Percentiles rank a stretch among this genome's conserved stretches.
Evolutionary conservation across 305 asterid genomes (phyloP).

Genomic region (Petunia hybrid): DNA sequence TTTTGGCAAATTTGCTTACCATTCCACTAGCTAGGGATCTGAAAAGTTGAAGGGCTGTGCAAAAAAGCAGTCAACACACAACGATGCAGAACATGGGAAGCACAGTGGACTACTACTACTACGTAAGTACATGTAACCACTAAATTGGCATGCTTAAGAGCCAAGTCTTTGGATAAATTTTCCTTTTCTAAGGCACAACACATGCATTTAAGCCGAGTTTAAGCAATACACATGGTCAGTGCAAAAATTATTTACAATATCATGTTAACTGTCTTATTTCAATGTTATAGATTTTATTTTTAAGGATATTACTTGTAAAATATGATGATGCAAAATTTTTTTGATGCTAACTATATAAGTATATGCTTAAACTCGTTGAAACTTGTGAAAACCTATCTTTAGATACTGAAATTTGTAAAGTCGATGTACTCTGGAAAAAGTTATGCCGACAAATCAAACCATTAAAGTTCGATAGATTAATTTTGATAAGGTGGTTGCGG

Average conservation of each 20-base stretch:
- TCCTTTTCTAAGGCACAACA: background rate
- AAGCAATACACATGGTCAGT: no score
- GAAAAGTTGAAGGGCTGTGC: background rate
- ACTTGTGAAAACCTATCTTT: background rate
- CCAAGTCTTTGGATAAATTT: background rate
- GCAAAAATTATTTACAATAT: no score
- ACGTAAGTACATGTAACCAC: background rate
- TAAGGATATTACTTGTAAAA: no score
- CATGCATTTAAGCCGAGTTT: background rate
- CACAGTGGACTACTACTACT: background rate
- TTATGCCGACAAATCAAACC: constrained; percentile 4
- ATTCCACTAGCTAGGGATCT: background rate
- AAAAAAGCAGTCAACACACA: background rate
- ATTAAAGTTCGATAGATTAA: background rate
- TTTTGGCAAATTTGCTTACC: background rate
- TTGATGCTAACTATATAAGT: no score
- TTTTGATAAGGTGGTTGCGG: background rate
- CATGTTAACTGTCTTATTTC: no score
- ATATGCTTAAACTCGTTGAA: background rate
- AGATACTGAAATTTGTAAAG: background rate
- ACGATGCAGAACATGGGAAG: background rate
- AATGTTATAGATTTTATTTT: no score
- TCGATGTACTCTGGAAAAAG: background rate
- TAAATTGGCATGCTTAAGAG: constrained; percentile 13
- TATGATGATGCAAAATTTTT: no score